These are phyloP conservation scores for Aspergillus transmontanensis DNA, from an alignment of 2,329 filamentous ascomycete species.

Conservation along the genomic window DNA sequence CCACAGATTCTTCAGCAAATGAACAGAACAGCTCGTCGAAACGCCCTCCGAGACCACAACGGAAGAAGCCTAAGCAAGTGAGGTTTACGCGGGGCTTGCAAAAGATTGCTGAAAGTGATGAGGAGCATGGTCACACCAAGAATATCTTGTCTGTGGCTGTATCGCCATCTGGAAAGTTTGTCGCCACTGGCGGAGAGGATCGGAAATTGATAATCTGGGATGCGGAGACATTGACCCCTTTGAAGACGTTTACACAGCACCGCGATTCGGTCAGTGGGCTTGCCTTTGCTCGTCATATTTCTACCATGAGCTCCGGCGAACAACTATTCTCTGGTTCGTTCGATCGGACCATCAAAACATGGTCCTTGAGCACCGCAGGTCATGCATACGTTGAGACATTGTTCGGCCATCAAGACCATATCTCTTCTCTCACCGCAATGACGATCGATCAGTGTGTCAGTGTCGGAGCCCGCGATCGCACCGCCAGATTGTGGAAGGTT, in stretches of 20 bases:
- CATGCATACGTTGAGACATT: constrained; percentile 93
- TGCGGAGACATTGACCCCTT: constrained; percentile 72
- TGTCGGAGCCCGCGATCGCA: constrained; percentile 87
- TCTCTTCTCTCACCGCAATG: constrained; percentile 80
- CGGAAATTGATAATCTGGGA: constrained; percentile 86
- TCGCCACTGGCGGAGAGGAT: constrained; percentile 88
- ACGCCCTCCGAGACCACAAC: constrained; percentile 55
- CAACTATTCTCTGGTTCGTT: constrained; percentile 89
- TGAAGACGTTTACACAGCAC: constrained; percentile 88
- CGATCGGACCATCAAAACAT: constrained; percentile 93
- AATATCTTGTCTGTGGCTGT: constrained; percentile 82
- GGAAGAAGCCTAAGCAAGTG: constrained; percentile 48
- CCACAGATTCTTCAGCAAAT: constrained; percentile 55
- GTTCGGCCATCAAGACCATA: constrained; percentile 92
- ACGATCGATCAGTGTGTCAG: constrained; percentile 86
- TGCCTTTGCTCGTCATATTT: constrained; percentile 78
- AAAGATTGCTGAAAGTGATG: constrained; percentile 40
- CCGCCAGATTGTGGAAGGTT: constrained; percentile 93
- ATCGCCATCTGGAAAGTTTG: constrained; percentile 84
- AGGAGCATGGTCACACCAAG: constrained; percentile 72
- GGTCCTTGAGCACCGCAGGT: constrained; percentile 76
- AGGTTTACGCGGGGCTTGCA: constrained; percentile 53
- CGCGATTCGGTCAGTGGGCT: constrained; percentile 83
- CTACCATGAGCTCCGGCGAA: constrained; percentile 60
- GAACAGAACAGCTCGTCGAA: constrained; percentile 63